A percentile compares a stretch with the other conserved stretches of the same genome.
phyloP scores from a whole-genome alignment of 768 basidiomycete species.

The Suillus luteus region DNA sequence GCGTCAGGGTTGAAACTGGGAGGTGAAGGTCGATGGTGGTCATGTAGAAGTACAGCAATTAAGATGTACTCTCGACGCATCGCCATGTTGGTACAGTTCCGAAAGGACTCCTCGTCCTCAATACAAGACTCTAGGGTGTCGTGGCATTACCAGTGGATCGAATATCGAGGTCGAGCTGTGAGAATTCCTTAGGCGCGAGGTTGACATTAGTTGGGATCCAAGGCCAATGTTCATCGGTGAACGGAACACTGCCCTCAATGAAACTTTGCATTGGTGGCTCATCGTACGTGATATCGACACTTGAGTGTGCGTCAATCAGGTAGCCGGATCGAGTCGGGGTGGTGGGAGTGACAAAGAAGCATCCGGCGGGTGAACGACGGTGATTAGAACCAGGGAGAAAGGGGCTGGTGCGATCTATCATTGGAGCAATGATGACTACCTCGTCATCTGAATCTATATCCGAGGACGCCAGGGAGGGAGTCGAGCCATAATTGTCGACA shows the following conservation, averaged over 20 bases:
- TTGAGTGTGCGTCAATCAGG: not conserved
- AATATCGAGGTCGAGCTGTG: not conserved
- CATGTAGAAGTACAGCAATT: not conserved
- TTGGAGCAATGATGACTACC: not conserved
- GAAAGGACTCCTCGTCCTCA: not conserved
- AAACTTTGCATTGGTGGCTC: not conserved
- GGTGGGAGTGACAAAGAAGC: not conserved
- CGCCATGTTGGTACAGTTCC: not conserved
- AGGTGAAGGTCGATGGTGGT: not conserved
- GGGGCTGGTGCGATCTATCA: not conserved
- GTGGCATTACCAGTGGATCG: not conserved
- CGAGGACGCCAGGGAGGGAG: constrained; percentile 1
- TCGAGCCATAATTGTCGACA: not conserved
- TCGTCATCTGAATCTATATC: not conserved
- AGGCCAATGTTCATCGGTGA: constrained; percentile 1
- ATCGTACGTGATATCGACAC: not conserved
- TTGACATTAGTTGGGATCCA: not conserved
- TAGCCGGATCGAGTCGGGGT: not conserved
- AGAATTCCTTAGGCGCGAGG: not conserved
- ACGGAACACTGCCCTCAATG: not conserved
- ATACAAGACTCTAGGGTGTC: not conserved
- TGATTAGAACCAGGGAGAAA: not conserved
- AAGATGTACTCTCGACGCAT: not conserved
- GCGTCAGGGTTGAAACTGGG: not conserved
- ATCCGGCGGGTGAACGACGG: constrained; percentile 5